These are phyloP conservation scores for Pichia sp. DNA, from an alignment of 1,139 yeast species.

Conservation along the genomic window DNA sequence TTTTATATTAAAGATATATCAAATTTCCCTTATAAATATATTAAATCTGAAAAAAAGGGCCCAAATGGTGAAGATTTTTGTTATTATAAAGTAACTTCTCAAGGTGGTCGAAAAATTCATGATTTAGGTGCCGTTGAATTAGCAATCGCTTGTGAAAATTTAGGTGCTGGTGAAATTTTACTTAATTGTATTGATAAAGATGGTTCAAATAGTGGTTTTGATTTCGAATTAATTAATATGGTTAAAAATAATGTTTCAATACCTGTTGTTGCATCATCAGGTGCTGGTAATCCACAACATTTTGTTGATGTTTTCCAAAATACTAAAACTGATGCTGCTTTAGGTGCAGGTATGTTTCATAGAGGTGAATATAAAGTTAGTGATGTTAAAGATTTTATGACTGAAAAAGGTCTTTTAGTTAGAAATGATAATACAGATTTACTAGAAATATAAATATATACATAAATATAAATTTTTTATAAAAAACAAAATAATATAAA, in stretches of 20 bases:
- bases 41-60: conserved; percentile 56
- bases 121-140: conserved; percentile 90
- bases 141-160: conserved; percentile 77
- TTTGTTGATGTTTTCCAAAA: conserved; percentile 78
- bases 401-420: conserved; percentile 46
- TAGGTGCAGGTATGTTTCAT: conserved; percentile 98
- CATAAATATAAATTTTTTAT: not conserved
- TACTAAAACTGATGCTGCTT: conserved; percentile 88
- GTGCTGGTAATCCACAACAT: conserved; percentile 91
- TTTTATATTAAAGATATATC: conserved; percentile 60
- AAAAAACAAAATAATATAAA: not conserved
- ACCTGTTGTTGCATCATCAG: conserved; percentile 95
- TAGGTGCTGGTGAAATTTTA: conserved; percentile 96
- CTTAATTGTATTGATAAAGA: conserved; percentile 94
- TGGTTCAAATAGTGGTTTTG: conserved; percentile 90
- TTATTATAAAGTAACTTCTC: conserved; percentile 93
- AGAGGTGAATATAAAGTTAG: conserved; percentile 84
- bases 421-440: conserved; percentile 35
- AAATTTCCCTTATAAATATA: conserved; percentile 53
- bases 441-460: not conserved
- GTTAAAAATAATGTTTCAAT: conserved; percentile 70
- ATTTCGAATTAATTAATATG: conserved; percentile 72
- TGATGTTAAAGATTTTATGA: conserved; percentile 67
- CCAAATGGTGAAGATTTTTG: conserved; percentile 83
- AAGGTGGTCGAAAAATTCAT: conserved; percentile 87